Conservation (phyloP, 805 yeast species). For the Ogataea chonburiensis region DNA sequence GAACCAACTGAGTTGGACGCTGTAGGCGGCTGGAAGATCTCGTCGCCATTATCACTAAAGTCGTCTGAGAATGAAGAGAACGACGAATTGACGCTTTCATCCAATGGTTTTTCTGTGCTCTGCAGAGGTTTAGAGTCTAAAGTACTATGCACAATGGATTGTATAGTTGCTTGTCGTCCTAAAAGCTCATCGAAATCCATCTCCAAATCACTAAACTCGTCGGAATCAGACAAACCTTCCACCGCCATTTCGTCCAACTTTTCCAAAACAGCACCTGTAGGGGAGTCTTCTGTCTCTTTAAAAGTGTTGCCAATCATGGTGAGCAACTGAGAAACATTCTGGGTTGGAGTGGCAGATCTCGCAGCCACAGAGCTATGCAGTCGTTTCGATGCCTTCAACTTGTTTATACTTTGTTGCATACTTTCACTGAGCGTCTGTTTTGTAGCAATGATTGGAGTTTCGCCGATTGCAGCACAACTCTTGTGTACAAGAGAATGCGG, state of each 20-base stretch:
- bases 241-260: slow-evolving; percentile 14
- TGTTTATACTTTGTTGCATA: slow-evolving; percentile 36
- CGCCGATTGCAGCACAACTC: slow-evolving; percentile 14
- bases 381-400: slow-evolving; percentile 40
- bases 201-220: slow-evolving; percentile 36
- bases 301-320: slow-evolving; percentile 25
- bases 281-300: slow-evolving; percentile 3
- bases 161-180: slow-evolving; percentile 14
- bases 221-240: slow-evolving; percentile 33
- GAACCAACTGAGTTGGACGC: slow-evolving; percentile 2
- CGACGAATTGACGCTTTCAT: no score
- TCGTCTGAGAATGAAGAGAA: slow-evolving; percentile 17
- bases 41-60: slow-evolving; percentile 32
- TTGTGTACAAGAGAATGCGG: slow-evolving; percentile 38
- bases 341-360: slow-evolving; percentile 8
- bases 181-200: slow-evolving; percentile 31
- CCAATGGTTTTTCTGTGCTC: no score
- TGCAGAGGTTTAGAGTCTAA: no score
- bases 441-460: slow-evolving; percentile 26
- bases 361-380: slow-evolving; percentile 9
- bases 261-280: neutral
- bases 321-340: slow-evolving; percentile 28
- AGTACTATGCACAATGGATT: no score
- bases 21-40: slow-evolving; percentile 14
- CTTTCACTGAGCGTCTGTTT: slow-evolving; percentile 29